These are phyloP conservation scores for Skeletonema grethae DNA, from an alignment of 108 stramenopile genomes.

Conservation along the genomic window DNA sequence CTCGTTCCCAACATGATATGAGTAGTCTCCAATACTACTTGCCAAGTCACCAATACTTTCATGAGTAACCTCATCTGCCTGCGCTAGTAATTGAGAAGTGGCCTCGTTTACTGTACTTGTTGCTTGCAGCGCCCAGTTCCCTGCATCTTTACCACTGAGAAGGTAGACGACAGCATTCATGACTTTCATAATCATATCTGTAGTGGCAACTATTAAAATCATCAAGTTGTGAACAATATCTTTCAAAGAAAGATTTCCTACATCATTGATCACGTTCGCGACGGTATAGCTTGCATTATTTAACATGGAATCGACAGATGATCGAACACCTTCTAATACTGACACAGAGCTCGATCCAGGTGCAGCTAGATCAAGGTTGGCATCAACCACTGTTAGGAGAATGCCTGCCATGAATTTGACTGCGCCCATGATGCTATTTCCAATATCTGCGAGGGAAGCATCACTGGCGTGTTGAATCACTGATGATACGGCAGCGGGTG, in stretches of 20 bases:
- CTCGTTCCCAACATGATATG: conserved; percentile 33
- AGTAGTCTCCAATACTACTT: conserved; percentile 26
- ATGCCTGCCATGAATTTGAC: conserved; percentile 27
- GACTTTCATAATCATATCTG: conserved; percentile 34
- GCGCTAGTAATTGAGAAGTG: conserved; percentile 26
- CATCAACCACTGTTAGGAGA: conserved; percentile 26
- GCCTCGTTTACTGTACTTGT: conserved; percentile 18
- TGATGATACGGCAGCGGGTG: not conserved
- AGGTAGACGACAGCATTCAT: conserved; percentile 34
- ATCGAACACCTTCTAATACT: conserved; percentile 18
- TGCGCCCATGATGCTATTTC: conserved; percentile 15
- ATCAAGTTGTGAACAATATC: conserved; percentile 31
- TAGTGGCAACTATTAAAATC: conserved; percentile 26
- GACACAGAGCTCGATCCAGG: conserved; percentile 21
- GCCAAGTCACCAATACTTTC: conserved; percentile 28
- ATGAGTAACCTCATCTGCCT: conserved; percentile 37
- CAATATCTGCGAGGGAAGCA: conserved; percentile 33
- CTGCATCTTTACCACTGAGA: conserved; percentile 36
- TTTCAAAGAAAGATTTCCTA: conserved; percentile 35
- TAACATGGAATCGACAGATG: conserved; percentile 15
- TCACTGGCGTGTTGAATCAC: conserved; percentile 17
- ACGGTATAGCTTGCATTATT: conserved; percentile 30
- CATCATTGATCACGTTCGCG: conserved; percentile 7
- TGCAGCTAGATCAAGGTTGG: conserved; percentile 15
- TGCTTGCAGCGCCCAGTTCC: conserved; percentile 30